Base-by-base conservation (phyloP, 106 monocot genomes). In the Iris macrosiphon region DNA sequence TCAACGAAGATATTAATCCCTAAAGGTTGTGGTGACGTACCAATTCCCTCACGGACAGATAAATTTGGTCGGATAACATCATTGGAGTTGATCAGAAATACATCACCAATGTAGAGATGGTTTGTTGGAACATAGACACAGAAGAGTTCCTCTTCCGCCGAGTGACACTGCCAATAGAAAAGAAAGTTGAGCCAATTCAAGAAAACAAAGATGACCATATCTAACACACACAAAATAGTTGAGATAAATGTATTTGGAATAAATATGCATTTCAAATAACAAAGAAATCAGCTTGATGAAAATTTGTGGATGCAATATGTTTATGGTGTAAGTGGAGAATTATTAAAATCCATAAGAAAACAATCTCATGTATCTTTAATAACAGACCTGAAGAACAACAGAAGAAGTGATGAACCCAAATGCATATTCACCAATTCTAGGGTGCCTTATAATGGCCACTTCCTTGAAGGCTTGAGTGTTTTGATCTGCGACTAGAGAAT, bases 111-210 rank as follows among this genome's bases (percentile, higher is more conserved):
- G 33, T 87, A 87, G 39, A 87, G 68, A 62, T 87, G 87, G 64
- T 82, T 87, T 2, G 87, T 87, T 25, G 87, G 87, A n/a, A 87
- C 87, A 48, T 87, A 87, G 20, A 87, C 82, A 62, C 87, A 82
- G 43, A 40, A 82, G 34, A 87, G 75, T 40, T 82, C 72, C 61
- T 87, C 87, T 52, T 87, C 82, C 17, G 75, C 78, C 22, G 78
- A 68, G 45, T 75, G 68, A 72, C 26, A 69, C 87, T 87, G 81
- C 17, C 3, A 29, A 21, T 7, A 35, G 14, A 14, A 35, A 9
- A 23, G 1, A 55, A 13, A 31, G 19, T 32, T 11, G 33, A n/a
- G 15, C n/a, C n/a, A n/a, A n/a, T n/a, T n/a, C n/a, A n/a, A n/a
- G n/a, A n/a, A 54, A 54, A 54, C 3, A 54, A 54, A 24, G 3